Base-by-base conservation (phyloP, 78 protist species). In the Pirum gemmata region DNA sequence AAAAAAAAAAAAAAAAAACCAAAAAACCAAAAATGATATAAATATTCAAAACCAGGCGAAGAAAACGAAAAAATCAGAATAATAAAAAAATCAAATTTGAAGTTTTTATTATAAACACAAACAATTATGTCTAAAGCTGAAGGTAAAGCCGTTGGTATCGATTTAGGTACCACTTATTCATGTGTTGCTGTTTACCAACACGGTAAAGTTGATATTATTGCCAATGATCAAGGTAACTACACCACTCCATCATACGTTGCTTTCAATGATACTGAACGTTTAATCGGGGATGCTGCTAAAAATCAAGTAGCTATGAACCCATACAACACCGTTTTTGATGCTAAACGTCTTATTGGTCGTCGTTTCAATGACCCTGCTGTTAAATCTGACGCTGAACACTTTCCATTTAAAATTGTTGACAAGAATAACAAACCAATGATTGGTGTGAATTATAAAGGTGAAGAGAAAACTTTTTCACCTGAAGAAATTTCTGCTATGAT, bases 161-260 rank as follows among this genome's bases (percentile, higher is more conserved):
- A 89, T n/a, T 80, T 79, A 38, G 92, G 92, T 31, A 90, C 92
- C 75, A 94, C 97, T 83, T 95, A 94, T 92, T 83, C 94, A 36
- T 95, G 98, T 86, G 98, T 97, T 27, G 99, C 98, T 76, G 96
- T 97, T 40, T 94, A 92, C 93, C 93, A 93, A 82, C 86, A 93
- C 87, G 95, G 92, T 51, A 90, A 93, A 61, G 98, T 96, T 40
- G 98, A 94, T 92, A 96, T 98, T 80, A 97, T 98, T 87, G 98
- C 99, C 83, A 98, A 98, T 94, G 99, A 98, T 89, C 98, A 95
- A 92, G 99, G 99, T 73, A 96, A 95, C 95, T 93, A 98, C 67
- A 86, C 96, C 38, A 97, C 99, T 18, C 99, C 99, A 31, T 91
- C 95, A 27, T 78, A 77, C 40, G 61, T 40, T 40, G 90, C 86